Conservation (phyloP, 768 basidiomycete genomes). For the Inosperma sp. region DNA sequence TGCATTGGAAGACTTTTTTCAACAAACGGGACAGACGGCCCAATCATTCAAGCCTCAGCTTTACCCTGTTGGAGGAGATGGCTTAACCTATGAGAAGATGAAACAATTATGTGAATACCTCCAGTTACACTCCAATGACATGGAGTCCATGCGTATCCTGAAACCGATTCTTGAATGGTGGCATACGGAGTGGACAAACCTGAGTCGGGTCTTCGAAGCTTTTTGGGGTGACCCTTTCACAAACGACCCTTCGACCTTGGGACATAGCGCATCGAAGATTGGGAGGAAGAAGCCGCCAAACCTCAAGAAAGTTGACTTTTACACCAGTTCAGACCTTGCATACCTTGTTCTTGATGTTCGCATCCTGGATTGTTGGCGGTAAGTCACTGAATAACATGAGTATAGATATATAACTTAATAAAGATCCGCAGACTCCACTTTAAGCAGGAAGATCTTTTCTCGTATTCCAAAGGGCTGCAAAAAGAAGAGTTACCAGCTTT, state of each 20-base stretch:
- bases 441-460: constrained; percentile 15
- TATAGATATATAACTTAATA: too few species aligned
- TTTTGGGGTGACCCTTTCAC: constrained; percentile 25
- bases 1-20: constrained; percentile 29
- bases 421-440: constrained; percentile 17
- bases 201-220: constrained; percentile 26
- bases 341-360: constrained; percentile 27
- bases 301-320: constrained; percentile 33
- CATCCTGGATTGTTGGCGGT: constrained; percentile 36
- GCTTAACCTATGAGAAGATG: constrained; percentile 32
- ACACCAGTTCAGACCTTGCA: constrained; percentile 19
- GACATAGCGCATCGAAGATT: constrained; percentile 28
- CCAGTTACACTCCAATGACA: constrained; percentile 20
- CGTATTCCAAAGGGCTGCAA: constrained; percentile 12
- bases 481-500: constrained; percentile 14
- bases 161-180: constrained; percentile 24
- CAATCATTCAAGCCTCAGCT: constrained; percentile 18
- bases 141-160: constrained; percentile 18
- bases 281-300: constrained; percentile 25
- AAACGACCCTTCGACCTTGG: constrained; percentile 28
- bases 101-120: constrained; percentile 21
- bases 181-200: constrained; percentile 29
- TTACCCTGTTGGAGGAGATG: constrained; percentile 31
- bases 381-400: too few species aligned
- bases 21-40: constrained; percentile 26